These are phyloP conservation scores for Cladosporium sphaerospermum DNA, from an alignment of 2,329 filamentous ascomycete species.

Conservation along the genomic window DNA sequence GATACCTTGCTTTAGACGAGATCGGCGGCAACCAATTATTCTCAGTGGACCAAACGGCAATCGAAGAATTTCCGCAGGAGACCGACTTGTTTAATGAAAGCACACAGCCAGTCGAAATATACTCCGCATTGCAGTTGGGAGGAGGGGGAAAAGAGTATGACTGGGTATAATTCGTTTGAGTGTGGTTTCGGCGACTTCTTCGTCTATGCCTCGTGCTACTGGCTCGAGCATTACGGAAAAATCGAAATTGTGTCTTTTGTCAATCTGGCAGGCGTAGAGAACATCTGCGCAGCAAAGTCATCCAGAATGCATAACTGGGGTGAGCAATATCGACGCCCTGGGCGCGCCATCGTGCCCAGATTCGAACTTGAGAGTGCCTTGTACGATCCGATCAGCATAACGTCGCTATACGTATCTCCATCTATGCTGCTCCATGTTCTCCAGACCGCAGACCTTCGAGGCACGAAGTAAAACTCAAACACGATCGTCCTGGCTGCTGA, in stretches of 20 bases:
- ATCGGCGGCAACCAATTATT: slow-evolving; percentile 25
- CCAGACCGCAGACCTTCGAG: neutral
- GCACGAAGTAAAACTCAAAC: neutral
- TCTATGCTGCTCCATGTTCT: slow-evolving; percentile 13
- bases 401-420: slow-evolving; percentile 31
- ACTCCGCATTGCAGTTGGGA: slow-evolving; percentile 26
- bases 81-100: slow-evolving; percentile 23
- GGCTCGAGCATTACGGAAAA: slow-evolving; percentile 28
- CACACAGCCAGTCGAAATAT: slow-evolving; percentile 16
- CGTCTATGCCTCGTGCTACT: slow-evolving; percentile 34
- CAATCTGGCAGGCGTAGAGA: neutral
- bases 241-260: slow-evolving; percentile 18
- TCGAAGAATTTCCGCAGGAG: slow-evolving; percentile 21
- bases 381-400: slow-evolving; percentile 33
- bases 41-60: slow-evolving; percentile 24
- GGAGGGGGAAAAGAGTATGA: slow-evolving; percentile 28
- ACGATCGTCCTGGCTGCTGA: neutral
- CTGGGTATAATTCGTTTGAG: slow-evolving; percentile 22
- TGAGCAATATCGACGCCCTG: neutral
- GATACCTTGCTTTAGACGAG: slow-evolving; percentile 27
- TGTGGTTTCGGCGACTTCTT: slow-evolving; percentile 28
- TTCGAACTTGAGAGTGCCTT: slow-evolving; percentile 28
- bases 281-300: neutral
- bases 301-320: neutral
- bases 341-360: slow-evolving; percentile 21